Percentiles rank a stretch among this genome's conserved stretches.
These are phyloP conservation scores for Epichloe sp. DNA, from an alignment of 2,329 filamentous ascomycete genomes.

Conservation along the genomic window DNA sequence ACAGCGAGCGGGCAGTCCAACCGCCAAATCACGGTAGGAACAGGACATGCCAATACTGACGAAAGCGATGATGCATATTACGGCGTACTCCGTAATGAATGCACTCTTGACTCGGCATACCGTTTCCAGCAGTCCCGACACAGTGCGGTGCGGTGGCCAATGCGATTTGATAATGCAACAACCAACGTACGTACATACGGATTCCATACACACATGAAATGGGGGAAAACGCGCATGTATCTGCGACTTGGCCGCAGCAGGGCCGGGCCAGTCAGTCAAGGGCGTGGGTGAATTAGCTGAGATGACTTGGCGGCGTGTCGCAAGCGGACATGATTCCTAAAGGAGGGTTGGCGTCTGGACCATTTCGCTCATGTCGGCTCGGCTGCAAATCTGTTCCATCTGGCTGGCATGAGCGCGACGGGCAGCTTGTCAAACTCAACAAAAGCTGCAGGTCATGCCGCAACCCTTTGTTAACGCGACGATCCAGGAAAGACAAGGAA, in stretches of 20 bases:
- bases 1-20: not conserved
- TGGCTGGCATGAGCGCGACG: not conserved
- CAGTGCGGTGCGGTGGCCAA: not conserved
- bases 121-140: conserved; percentile 10
- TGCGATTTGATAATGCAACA: conserved; percentile 1
- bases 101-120: conserved; percentile 7
- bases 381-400: not conserved
- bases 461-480: not conserved
- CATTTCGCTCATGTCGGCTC: not conserved
- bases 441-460: not conserved
- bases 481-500: not conserved
- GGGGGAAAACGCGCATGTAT: not conserved
- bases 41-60: not conserved
- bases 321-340: conserved; percentile 12
- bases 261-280: not conserved
- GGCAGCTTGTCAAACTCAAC: not conserved
- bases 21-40: not conserved
- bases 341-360: conserved; percentile 6
- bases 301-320: conserved; percentile 3
- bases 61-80: not conserved
- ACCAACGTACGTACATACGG: not conserved
- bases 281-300: not conserved
- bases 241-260: not conserved
- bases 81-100: too few species aligned
- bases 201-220: not conserved